These are phyloP conservation scores for Pichia norvegensis DNA, from an alignment of 1,139 yeast species.

Conservation along the genomic window DNA sequence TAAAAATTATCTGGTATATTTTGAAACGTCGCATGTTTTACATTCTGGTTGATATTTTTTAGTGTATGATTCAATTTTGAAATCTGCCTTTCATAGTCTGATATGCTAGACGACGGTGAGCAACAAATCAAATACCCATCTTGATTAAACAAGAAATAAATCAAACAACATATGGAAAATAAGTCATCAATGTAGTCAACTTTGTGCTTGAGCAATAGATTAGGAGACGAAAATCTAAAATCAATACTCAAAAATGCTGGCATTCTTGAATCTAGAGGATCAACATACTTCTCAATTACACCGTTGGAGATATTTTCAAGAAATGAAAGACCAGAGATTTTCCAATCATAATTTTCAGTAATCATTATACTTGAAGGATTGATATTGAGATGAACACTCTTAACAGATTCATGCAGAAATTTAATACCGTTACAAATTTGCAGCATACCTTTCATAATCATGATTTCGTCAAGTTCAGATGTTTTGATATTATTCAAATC, in stretches of 20 bases:
- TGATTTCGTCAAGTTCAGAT: slow-evolving; percentile 48
- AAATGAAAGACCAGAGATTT: slow-evolving; percentile 68
- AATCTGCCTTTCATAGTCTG: slow-evolving; percentile 27
- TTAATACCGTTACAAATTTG: slow-evolving; percentile 74
- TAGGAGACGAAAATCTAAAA: slow-evolving; percentile 73
- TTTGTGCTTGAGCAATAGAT: slow-evolving; percentile 50
- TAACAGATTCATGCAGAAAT: slow-evolving; percentile 72
- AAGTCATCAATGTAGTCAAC: slow-evolving; percentile 68
- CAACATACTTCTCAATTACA: slow-evolving; percentile 45
- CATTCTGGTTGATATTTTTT: slow-evolving; percentile 3
- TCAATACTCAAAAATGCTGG: slow-evolving; percentile 67
- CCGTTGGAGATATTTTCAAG: slow-evolving; percentile 43
- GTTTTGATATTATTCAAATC: slow-evolving; percentile 45
- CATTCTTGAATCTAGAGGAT: slow-evolving; percentile 63
- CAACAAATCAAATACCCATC: slow-evolving; percentile 38
- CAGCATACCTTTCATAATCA: slow-evolving; percentile 77
- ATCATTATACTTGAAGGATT: slow-evolving; percentile 73
- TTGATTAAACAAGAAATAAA: slow-evolving; percentile 49
- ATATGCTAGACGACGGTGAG: slow-evolving; percentile 30
- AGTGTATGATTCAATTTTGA: slow-evolving; percentile 20
- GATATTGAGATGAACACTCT: slow-evolving; percentile 68
- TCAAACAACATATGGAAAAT: slow-evolving; percentile 72
- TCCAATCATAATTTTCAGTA: slow-evolving; percentile 91
- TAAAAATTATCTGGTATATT: slow-evolving; percentile 26
- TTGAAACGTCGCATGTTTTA: slow-evolving; percentile 23